A percentile compares a stretch with the other conserved stretches of the same genome.
These are phyloP conservation scores for Achlya hypogyna DNA, from an alignment of 352 stramenopile genomes.

Conservation along the genomic window DNA sequence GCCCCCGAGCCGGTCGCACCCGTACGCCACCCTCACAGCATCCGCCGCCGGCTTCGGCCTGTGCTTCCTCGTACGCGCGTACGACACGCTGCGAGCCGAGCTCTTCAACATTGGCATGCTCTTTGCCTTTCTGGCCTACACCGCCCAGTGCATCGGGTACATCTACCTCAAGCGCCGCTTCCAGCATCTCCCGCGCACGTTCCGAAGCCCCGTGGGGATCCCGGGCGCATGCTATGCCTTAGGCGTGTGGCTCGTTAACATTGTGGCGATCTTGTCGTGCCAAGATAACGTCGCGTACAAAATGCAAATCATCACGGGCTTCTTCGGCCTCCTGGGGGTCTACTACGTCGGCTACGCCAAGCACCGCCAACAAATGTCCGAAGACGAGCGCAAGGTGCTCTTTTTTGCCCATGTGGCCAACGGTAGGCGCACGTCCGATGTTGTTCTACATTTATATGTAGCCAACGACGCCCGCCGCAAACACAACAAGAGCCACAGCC, in stretches of 20 bases:
- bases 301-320: constrained; percentile 17
- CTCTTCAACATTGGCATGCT: constrained; percentile 23
- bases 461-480: not conserved
- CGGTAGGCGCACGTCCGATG: not conserved
- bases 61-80: constrained; percentile 6
- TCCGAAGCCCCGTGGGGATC: constrained; percentile 32
- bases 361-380: constrained; percentile 32
- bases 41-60: constrained; percentile 7
- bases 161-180: constrained; percentile 38
- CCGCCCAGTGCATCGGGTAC: constrained; percentile 33
- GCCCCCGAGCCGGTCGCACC: not conserved
- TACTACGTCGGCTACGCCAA: constrained; percentile 36
- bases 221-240: constrained; percentile 28
- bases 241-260: constrained; percentile 25
- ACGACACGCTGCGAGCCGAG: not conserved
- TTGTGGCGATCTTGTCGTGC: constrained; percentile 25
- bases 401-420: constrained; percentile 33
- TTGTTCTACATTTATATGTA: not conserved
- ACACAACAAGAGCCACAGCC: not conserved
- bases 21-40: not conserved
- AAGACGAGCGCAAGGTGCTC: constrained; percentile 32
- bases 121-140: constrained; percentile 34
- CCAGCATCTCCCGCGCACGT: constrained; percentile 33
- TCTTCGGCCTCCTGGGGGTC: constrained; percentile 23
- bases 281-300: constrained; percentile 28